These are phyloP conservation scores for Maudiozyma humilis DNA, from an alignment of 1,139 yeast species.

Conservation along the genomic window DNA sequence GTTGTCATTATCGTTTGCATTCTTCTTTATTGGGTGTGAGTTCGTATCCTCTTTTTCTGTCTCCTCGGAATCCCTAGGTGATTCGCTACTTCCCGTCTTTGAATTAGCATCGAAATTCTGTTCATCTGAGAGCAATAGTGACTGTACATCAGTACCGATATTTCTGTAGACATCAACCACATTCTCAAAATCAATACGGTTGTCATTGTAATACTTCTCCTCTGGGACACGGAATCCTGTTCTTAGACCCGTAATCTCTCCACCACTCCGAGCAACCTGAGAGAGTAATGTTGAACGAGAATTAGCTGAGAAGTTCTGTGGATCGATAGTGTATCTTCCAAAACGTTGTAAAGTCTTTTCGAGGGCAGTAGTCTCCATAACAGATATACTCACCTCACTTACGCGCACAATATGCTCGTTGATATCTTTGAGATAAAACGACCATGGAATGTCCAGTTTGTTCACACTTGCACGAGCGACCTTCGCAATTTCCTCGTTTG, in stretches of 20 bases:
- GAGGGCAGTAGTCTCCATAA: conserved; percentile 39
- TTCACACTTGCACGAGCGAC: conserved; percentile 30
- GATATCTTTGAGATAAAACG: conserved; percentile 43
- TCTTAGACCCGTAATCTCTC: conserved; percentile 36
- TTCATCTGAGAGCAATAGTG: conserved; percentile 4
- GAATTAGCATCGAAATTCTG: neutral
- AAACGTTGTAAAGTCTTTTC: conserved; percentile 41
- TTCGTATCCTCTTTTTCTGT: too few species aligned
- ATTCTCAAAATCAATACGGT: conserved; percentile 11
- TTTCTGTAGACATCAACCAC: conserved; percentile 14
- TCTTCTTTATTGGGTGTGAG: conserved; percentile 6
- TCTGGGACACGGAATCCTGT: conserved; percentile 25
- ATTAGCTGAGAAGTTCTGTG: conserved; percentile 39
- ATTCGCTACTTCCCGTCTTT: neutral
- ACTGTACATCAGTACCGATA: neutral
- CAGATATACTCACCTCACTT: conserved; percentile 42
- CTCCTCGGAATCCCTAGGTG: neutral
- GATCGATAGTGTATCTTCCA: conserved; percentile 50
- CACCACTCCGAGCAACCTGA: conserved; percentile 54
- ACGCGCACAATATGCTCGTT: conserved; percentile 66
- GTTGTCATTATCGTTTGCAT: conserved; percentile 4
- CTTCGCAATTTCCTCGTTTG: neutral
- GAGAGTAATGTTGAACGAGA: conserved; percentile 30
- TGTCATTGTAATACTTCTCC: conserved; percentile 17
- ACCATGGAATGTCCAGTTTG: conserved; percentile 63